Conservation (phyloP, 75 land plant genomes). For the Azolla pinnata region DNA sequence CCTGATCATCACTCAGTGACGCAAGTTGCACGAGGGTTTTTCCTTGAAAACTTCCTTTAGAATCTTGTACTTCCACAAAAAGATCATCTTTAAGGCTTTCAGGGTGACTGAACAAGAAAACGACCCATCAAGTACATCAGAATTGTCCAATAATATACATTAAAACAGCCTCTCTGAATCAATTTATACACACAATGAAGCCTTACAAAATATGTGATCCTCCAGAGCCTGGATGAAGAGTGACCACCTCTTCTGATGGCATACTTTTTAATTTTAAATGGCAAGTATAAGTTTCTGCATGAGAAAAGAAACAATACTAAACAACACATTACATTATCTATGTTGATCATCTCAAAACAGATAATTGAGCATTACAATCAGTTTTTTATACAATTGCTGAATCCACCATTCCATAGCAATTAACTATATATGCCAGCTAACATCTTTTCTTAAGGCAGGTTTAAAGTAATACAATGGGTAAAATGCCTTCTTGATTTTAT, state of each 20-base stretch:
- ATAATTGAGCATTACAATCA: too few relatives aligned
- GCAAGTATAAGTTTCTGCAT: slow-evolving; percentile 46
- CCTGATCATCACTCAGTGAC: slow-evolving; percentile 46
- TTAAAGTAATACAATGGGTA: too few relatives aligned
- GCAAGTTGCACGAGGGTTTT: slow-evolving; percentile 41
- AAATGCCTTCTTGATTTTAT: too few relatives aligned
- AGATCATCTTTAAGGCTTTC: slow-evolving; percentile 65
- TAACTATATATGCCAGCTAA: too few relatives aligned
- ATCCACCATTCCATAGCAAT: neutral
- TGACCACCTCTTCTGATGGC: slow-evolving; percentile 26
- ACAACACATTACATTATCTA: too few relatives aligned
- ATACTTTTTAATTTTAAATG: slow-evolving; percentile 52
- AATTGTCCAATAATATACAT: neutral
- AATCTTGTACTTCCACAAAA: slow-evolving; percentile 50
- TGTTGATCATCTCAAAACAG: too few relatives aligned
- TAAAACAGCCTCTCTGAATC: neutral
- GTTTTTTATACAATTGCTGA: too few relatives aligned
- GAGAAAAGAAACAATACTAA: neutral
- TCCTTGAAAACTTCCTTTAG: slow-evolving; percentile 35
- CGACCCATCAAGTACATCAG: neutral
- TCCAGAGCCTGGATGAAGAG: slow-evolving; percentile 28
- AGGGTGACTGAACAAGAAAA: slow-evolving; percentile 45
- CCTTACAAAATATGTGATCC: slow-evolving; percentile 79
- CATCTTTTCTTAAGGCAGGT: too few relatives aligned
- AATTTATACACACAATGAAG: neutral